A percentile compares a stretch with the other conserved stretches of the same genome.
These are phyloP conservation scores for Tolypocladium ophioglossoides DNA, from an alignment of 2,329 filamentous ascomycete genomes.

Conservation along the genomic window DNA sequence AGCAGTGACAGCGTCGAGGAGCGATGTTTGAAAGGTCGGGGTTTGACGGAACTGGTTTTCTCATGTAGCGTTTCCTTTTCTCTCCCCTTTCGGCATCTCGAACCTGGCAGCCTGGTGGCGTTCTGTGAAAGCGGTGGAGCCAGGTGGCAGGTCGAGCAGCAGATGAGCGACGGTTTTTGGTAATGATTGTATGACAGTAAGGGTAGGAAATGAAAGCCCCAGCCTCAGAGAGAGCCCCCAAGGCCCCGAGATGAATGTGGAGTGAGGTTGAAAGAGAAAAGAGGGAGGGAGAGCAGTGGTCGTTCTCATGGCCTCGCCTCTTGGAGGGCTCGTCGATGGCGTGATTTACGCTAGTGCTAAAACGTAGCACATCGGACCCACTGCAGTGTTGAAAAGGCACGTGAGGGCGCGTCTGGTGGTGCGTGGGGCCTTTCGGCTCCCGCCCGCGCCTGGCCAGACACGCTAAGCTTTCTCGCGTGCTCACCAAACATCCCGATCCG, in stretches of 20 bases:
- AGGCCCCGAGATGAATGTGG: constrained; percentile 3
- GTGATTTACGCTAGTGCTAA: constrained; percentile 20
- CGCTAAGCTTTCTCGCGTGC: neutral
- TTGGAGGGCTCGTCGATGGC: constrained; percentile 18
- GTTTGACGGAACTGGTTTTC: neutral
- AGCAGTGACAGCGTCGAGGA: neutral
- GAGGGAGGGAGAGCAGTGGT: constrained; percentile 7
- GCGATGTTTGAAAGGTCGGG: neutral
- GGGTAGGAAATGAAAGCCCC: constrained; percentile 11
- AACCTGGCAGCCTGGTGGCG: neutral
- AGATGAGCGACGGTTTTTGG: neutral
- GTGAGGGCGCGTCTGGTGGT: neutral
- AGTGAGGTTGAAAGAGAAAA: constrained; percentile 10
- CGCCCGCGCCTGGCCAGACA: no score
- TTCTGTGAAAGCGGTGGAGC: neutral
- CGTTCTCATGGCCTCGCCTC: constrained; percentile 7
- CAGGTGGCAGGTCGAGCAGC: neutral
- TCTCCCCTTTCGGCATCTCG: neutral
- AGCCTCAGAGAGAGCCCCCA: constrained; percentile 1
- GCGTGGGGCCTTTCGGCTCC: no score
- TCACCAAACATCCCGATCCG: neutral
- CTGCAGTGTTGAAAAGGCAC: neutral
- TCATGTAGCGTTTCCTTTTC: constrained; percentile 4
- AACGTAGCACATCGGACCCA: neutral
- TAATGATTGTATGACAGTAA: constrained; percentile 7